Evolutionary conservation across 1,284 basidiomycete species (phyloP).

Genomic region (Inonotus obliquus): DNA sequence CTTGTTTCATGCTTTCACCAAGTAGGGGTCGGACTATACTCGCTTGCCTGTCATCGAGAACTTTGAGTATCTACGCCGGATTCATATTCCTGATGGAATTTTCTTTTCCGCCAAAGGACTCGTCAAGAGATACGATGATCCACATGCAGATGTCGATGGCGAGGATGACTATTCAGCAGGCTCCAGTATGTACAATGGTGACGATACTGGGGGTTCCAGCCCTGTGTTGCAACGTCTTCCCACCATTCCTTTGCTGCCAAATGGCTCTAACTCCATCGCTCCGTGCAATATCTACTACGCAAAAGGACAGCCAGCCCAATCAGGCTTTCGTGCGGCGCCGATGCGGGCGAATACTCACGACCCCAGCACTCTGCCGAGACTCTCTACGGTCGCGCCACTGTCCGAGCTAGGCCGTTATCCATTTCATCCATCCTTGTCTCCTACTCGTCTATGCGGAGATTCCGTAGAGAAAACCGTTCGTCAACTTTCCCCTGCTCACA

Average conservation of each 20-base stretch:
- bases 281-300: neutral
- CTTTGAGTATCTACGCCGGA: conserved; percentile 61
- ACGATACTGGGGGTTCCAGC: conserved; percentile 9
- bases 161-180: conserved; percentile 17
- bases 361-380: conserved; percentile 9
- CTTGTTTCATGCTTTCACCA: neutral
- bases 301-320: neutral
- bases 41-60: conserved; percentile 62
- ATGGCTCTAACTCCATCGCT: neutral
- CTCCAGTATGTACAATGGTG: conserved; percentile 9
- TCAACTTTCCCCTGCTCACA: conserved; percentile 9
- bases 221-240: conserved; percentile 4
- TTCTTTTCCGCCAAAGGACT: conserved; percentile 56
- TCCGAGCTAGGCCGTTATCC: conserved; percentile 7
- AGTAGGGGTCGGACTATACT: conserved; percentile 59
- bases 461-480: conserved; percentile 24
- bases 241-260: neutral
- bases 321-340: neutral
- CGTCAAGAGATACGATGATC: conserved; percentile 31
- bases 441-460: conserved; percentile 9
- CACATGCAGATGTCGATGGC: conserved; percentile 13
- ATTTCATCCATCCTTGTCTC: neutral
- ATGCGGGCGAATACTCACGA: conserved; percentile 6
- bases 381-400: conserved; percentile 17
- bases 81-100: conserved; percentile 58